phyloP scores from a whole-genome alignment of 2,329 filamentous ascomycete species.

The Stemphylium vesicarium region DNA sequence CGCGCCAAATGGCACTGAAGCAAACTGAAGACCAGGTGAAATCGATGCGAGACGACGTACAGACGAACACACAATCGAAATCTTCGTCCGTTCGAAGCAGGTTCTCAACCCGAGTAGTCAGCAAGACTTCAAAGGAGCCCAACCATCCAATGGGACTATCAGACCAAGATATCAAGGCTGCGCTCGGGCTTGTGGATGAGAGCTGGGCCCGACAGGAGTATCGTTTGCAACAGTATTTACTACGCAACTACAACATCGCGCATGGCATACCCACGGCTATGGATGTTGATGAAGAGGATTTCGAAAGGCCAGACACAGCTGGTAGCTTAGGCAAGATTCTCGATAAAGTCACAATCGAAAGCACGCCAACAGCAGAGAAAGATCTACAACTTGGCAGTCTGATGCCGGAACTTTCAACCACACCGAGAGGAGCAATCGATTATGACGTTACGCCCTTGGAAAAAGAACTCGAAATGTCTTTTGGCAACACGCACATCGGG shows the following conservation, averaged over 20 bases:
- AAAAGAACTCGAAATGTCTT: conserved; percentile 42
- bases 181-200: conserved; percentile 55
- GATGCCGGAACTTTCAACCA: neutral
- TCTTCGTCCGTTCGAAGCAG: conserved; percentile 43
- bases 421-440: conserved; percentile 14
- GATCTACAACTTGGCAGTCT: conserved; percentile 38
- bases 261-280: conserved; percentile 52
- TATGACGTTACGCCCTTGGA: conserved; percentile 32
- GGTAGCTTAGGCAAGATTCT: conserved; percentile 51
- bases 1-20: conserved; percentile 66
- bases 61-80: conserved; percentile 34
- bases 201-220: conserved; percentile 59
- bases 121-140: conserved; percentile 35
- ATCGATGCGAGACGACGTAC: conserved; percentile 54
- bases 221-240: conserved; percentile 55
- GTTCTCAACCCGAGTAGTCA: conserved; percentile 40
- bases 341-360: conserved; percentile 54
- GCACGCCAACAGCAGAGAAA: conserved; percentile 53
- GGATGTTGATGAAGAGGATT: conserved; percentile 56
- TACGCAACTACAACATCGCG: conserved; percentile 55
- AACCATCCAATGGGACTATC: conserved; percentile 41
- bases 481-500: conserved; percentile 18
- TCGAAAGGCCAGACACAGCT: conserved; percentile 52
- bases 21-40: conserved; percentile 64
- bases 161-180: conserved; percentile 59